Evolutionary conservation across 176 grass and related monocot genomes (phyloP).

Genomic region (Carex kokanica): DNA sequence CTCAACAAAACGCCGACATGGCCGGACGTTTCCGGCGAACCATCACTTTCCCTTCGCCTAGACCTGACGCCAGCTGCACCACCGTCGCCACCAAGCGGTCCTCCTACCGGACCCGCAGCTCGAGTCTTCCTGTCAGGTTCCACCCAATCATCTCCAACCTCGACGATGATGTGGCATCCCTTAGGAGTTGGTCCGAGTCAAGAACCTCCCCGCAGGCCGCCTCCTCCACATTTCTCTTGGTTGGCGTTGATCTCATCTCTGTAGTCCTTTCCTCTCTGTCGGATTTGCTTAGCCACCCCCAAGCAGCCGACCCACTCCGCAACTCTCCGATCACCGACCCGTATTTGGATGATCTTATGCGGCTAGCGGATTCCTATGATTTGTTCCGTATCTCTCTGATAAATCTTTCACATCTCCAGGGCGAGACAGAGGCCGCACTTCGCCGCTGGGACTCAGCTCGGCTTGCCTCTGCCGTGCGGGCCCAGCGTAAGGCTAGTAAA

Average conservation of each 20-base stretch:
- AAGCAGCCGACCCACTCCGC: constrained; percentile 49
- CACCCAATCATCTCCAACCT: constrained; percentile 64
- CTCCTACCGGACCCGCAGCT: constrained; percentile 51
- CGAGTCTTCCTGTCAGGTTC: constrained; percentile 74
- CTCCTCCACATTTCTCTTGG: neutral
- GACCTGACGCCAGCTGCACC: neutral
- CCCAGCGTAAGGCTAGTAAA: constrained; percentile 30
- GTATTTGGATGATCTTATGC: constrained; percentile 53
- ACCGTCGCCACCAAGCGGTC: constrained; percentile 23
- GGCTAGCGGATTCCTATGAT: constrained; percentile 49
- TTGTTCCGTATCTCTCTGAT: constrained; percentile 39
- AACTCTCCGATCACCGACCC: constrained; percentile 40
- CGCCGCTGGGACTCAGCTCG: constrained; percentile 34
- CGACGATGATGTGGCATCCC: constrained; percentile 59
- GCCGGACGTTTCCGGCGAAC: constrained; percentile 43
- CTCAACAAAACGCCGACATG: constrained; percentile 5
- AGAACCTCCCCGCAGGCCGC: neutral
- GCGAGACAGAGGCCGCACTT: constrained; percentile 46
- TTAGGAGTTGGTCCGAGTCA: constrained; percentile 36
- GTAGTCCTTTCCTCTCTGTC: constrained; percentile 46
- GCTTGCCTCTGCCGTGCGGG: constrained; percentile 40
- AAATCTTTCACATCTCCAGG: constrained; percentile 33
- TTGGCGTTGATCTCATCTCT: neutral
- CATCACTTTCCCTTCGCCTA: constrained; percentile 49
- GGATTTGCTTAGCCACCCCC: constrained; percentile 59